These are phyloP conservation scores for Isoetes taiwanensis DNA, from an alignment of 75 land plant species.

Conservation along the genomic window DNA sequence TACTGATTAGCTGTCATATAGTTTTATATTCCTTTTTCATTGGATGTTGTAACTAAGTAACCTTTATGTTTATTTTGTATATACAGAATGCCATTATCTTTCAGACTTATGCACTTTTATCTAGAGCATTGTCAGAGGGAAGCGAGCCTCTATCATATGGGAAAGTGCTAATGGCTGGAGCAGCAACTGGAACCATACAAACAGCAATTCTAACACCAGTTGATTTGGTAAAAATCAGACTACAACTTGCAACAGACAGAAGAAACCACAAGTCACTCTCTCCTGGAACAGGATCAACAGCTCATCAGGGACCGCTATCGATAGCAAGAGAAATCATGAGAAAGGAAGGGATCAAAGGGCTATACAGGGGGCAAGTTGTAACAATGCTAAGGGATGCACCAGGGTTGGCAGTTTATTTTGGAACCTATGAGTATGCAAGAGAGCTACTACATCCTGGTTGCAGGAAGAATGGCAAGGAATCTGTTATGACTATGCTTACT, in stretches of 20 bases:
- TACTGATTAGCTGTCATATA: no score
- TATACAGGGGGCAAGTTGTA: conserved; percentile 66
- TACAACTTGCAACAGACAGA: conserved; percentile 41
- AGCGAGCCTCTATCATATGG: conserved; percentile 58
- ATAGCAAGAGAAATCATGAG: conserved; percentile 40
- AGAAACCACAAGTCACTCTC: background rate
- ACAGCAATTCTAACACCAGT: conserved; percentile 66
- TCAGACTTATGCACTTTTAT: conserved; percentile 64
- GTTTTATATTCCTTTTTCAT: no score
- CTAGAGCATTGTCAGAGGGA: conserved; percentile 33
- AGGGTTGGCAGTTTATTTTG: conserved; percentile 58
- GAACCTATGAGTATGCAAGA: conserved; percentile 68
- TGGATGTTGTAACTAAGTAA: no score
- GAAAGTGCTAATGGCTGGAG: conserved; percentile 67
- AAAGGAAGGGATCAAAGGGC: conserved; percentile 54
- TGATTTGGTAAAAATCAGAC: conserved; percentile 71
- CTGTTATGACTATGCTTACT: conserved; percentile 58
- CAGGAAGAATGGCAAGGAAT: conserved; percentile 53
- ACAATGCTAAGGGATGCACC: conserved; percentile 87
- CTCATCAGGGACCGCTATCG: conserved; percentile 36
- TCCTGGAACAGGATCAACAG: background rate
- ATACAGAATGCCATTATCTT: conserved; percentile 90
- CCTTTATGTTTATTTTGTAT: no score
- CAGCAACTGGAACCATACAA: conserved; percentile 74
- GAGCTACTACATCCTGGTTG: conserved; percentile 91